Base-by-base conservation (phyloP, 106 monocot genomes). In the Iris macrosiphon region DNA sequence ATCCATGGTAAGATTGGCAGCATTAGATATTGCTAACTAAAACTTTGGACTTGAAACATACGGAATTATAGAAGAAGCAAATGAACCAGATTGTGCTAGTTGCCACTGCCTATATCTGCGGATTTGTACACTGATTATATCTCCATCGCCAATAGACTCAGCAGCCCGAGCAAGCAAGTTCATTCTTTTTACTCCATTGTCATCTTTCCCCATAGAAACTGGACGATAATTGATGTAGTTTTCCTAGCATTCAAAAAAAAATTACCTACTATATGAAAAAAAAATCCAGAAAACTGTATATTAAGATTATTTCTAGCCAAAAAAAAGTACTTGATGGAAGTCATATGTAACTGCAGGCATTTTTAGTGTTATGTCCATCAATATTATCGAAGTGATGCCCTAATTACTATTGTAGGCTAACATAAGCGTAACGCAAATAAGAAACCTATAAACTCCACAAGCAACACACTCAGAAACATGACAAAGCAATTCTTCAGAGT, bases 51-150 rank as follows among this genome's bases (percentile, higher is more conserved):
- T 18, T 32, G 21, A 11, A 31, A 75, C 85, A 45, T 84, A 98
- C 96, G 87, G 98, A 15, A 98, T 64, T 53, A 98, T 98, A 65
- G 59, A 75, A 65, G 98, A 98, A 55, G 87, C 77, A 69, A 98
- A 65, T 59, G 83, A 73, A 66, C 83, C 62, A 35, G 83, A 72
- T 81, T 90, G 98, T 10, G 87, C 83, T 19, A 98, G 75, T 45
- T 98, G 98, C 98, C 91, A 98, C 49, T 98, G 98, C 3, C 87
- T 65, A 61, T 91, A 98, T 91, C 98, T 79, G 65, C 91, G 77
- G 47, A 98, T 98, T 45, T 98, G 91, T 27, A 98, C 86, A 76
- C 87, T 91, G 49, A 91, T 30, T 45, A 98, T 78, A 67, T 98
- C 98, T 16, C 87, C 98, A 69, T 91, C 72, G 30, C 62, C 73